Conservation (phyloP, 352 stramenopile genomes). For the Poterioochromonas sp. region DNA sequence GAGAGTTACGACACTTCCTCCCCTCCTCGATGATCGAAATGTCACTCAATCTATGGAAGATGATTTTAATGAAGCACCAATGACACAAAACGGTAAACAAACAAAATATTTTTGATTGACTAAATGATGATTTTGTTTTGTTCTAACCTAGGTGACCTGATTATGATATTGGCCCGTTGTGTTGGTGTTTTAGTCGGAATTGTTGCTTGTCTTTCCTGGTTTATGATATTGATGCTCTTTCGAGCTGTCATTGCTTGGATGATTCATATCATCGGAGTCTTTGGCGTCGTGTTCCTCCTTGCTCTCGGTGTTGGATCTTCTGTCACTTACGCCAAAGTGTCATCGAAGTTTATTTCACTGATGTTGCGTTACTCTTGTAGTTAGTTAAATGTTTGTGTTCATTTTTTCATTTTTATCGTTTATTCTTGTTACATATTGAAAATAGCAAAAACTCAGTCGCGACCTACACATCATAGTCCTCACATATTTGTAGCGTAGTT, state of each 20-base stretch:
- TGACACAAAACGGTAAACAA: background rate
- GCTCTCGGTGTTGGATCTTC: background rate
- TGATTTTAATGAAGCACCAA: conserved; percentile 16
- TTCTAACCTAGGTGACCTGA: background rate
- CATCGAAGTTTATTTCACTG: background rate
- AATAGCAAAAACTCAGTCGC: no score
- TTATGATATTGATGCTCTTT: conserved; percentile 12
- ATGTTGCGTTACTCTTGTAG: conserved; percentile 7
- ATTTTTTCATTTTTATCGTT: no score
- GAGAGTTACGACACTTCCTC: background rate
- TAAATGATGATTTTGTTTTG: background rate
- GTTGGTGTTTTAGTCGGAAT: conserved; percentile 5
- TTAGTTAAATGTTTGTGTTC: no score
- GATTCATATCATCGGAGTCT: background rate
- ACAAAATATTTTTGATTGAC: background rate
- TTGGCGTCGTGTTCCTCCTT: background rate
- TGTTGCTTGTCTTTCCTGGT: background rate
- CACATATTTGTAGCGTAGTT: no score
- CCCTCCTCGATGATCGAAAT: background rate
- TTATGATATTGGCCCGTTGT: background rate
- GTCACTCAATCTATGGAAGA: background rate
- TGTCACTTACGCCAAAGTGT: background rate
- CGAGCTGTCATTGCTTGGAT: background rate
- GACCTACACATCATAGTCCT: no score
- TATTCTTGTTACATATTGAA: no score